phyloP scores from a whole-genome alignment of 495 filamentous ascomycete species.

The Penicillium argentinense region DNA sequence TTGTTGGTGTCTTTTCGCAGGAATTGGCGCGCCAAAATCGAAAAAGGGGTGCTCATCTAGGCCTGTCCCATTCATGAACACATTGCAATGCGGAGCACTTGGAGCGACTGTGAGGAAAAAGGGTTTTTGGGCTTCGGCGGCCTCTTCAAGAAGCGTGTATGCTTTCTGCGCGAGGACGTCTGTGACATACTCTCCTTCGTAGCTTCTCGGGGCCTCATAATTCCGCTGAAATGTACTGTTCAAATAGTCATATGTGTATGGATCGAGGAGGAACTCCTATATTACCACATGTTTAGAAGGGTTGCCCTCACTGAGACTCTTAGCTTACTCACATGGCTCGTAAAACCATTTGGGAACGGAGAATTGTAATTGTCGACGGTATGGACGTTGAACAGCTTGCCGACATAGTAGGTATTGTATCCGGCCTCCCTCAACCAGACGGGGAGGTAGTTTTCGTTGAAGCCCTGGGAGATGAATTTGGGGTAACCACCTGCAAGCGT shows the following conservation, averaged over 20 bases:
- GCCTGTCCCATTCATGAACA: conserved; percentile 33
- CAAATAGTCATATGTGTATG: conserved; percentile 62
- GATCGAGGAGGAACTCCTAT: conserved; percentile 61
- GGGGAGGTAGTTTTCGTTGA: conserved; percentile 59
- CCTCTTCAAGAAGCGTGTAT: conserved; percentile 52
- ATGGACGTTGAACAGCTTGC: conserved; percentile 63
- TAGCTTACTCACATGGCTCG: neutral
- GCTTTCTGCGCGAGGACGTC: conserved; percentile 58
- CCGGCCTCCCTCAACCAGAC: conserved; percentile 60
- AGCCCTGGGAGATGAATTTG: conserved; percentile 57
- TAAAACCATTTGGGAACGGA: neutral
- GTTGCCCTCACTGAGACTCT: neutral
- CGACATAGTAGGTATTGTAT: conserved; percentile 64
- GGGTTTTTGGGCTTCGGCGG: conserved; percentile 36
- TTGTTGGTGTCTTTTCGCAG: conserved; percentile 4
- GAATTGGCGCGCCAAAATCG: neutral
- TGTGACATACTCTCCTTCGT: conserved; percentile 49
- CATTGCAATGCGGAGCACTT: conserved; percentile 55
- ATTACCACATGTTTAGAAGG: neutral
- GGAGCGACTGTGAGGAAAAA: conserved; percentile 62
- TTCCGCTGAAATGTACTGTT: conserved; percentile 60
- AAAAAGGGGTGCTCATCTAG: neutral
- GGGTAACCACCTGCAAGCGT: conserved; percentile 53
- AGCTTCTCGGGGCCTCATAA: conserved; percentile 45
- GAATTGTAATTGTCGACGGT: conserved; percentile 48